These are phyloP conservation scores for Hypoxylon fuscum DNA, from an alignment of 495 filamentous ascomycete genomes.

Conservation along the genomic window DNA sequence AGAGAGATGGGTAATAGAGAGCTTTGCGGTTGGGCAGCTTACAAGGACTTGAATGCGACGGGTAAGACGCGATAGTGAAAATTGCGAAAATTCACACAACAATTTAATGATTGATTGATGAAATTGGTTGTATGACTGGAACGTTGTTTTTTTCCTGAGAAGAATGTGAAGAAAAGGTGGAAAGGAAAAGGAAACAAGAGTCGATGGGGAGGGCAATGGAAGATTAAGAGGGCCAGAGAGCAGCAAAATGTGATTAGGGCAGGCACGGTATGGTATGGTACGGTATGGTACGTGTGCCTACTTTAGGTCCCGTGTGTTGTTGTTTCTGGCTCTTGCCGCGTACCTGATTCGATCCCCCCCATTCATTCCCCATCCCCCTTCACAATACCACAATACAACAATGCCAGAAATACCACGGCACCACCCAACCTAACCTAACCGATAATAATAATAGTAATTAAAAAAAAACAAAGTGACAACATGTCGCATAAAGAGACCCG, in stretches of 20 bases:
- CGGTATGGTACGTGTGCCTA: neutral
- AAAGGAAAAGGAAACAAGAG: slow-evolving; percentile 8
- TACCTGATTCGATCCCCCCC: slow-evolving; percentile 29
- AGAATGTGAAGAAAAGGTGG: slow-evolving; percentile 14
- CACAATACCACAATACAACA: slow-evolving; percentile 15
- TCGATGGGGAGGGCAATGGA: slow-evolving; percentile 27
- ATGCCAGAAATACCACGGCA: neutral
- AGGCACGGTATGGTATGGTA: slow-evolving; percentile 6
- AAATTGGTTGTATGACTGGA: slow-evolving; percentile 2
- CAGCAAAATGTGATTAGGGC: slow-evolving; percentile 37
- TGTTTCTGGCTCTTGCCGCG: slow-evolving; percentile 18
- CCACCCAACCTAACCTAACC: slow-evolving; percentile 18
- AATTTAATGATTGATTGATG: slow-evolving; percentile 1
- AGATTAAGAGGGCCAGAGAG: slow-evolving; percentile 31
- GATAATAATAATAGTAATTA: slow-evolving; percentile 36
- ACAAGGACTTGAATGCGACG: slow-evolving; percentile 12
- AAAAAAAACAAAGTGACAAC: slow-evolving; percentile 29
- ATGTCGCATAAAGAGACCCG: slow-evolving; percentile 36
- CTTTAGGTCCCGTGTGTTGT: slow-evolving; percentile 30
- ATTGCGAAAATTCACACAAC: slow-evolving; percentile 2
- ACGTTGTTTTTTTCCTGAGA: slow-evolving; percentile 1
- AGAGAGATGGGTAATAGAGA: neutral
- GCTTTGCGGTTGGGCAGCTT: slow-evolving; percentile 29
- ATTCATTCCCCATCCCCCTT: slow-evolving; percentile 6
- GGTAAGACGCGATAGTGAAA: neutral